phyloP scores from a whole-genome alignment of 306 rosid species.

The Comarum palustre region DNA sequence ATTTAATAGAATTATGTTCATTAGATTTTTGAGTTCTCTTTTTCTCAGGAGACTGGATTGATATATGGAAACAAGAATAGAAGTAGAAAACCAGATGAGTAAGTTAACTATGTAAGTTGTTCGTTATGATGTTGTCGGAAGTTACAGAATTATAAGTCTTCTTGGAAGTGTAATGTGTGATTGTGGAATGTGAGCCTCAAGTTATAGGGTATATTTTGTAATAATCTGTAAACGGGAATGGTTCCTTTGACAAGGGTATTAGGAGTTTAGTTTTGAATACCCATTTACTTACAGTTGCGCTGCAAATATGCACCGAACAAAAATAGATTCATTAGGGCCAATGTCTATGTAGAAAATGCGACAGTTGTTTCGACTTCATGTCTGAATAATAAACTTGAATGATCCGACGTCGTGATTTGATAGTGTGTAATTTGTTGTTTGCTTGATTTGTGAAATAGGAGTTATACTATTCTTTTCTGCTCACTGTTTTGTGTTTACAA shows the following conservation, averaged over 20 bases:
- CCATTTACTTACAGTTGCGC: not conserved
- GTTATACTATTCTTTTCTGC: not conserved
- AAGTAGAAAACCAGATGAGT: conserved; percentile 36
- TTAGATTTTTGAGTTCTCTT: not conserved
- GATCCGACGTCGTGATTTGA: not conserved
- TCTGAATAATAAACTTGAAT: not conserved
- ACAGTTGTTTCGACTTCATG: not conserved
- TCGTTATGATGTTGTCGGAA: not conserved
- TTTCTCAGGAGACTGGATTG: conserved; percentile 62
- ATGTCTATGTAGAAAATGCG: not conserved
- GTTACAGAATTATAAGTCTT: not conserved
- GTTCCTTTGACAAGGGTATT: not conserved
- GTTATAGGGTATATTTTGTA: not conserved
- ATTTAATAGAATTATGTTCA: not conserved
- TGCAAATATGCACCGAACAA: not conserved
- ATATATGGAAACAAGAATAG: conserved; percentile 68
- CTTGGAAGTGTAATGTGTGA: not conserved
- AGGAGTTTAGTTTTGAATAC: not conserved
- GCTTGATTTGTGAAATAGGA: not conserved
- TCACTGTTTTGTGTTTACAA: not conserved
- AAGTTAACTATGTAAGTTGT: conserved; percentile 1
- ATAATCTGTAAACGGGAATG: not conserved
- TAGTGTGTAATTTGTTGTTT: not conserved
- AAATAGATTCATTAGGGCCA: not conserved
- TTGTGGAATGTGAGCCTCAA: not conserved